Conservation (phyloP, 2,329 filamentous ascomycete genomes). For the Colletotrichum theobromicola region DNA sequence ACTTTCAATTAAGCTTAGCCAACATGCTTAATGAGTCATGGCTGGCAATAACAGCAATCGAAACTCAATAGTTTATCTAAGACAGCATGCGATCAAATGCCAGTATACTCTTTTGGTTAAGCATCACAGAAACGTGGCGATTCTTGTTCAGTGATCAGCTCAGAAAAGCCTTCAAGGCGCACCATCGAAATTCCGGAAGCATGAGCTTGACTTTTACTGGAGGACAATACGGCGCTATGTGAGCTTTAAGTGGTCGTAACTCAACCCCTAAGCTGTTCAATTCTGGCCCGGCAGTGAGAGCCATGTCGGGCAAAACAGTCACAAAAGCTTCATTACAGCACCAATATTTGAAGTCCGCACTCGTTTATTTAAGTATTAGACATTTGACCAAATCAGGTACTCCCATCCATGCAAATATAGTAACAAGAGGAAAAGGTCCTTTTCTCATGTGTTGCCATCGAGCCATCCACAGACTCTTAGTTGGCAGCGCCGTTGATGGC, state of each 20-base stretch:
- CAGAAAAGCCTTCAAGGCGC: background rate
- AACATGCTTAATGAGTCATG: background rate
- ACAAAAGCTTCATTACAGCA: background rate
- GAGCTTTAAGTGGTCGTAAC: background rate
- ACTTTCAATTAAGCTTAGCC: background rate
- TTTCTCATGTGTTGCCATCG: background rate
- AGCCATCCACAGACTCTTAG: background rate
- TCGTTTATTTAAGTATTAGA: background rate
- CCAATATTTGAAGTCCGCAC: background rate
- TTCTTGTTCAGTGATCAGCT: background rate
- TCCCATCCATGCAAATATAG: background rate
- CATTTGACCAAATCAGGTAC: background rate
- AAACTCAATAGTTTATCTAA: background rate
- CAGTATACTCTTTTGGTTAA: background rate
- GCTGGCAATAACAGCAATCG: background rate
- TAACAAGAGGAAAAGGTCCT: background rate
- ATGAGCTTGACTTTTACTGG: background rate
- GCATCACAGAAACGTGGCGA: background rate
- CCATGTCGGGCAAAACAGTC: background rate
- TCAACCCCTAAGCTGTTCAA: background rate
- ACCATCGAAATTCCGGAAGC: background rate
- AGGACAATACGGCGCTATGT: background rate
- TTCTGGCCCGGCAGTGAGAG: background rate
- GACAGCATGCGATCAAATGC: background rate
- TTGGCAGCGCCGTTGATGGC: background rate